Conservation (phyloP, 2,329 filamentous ascomycete species). For the Hysterium pulicare region DNA sequence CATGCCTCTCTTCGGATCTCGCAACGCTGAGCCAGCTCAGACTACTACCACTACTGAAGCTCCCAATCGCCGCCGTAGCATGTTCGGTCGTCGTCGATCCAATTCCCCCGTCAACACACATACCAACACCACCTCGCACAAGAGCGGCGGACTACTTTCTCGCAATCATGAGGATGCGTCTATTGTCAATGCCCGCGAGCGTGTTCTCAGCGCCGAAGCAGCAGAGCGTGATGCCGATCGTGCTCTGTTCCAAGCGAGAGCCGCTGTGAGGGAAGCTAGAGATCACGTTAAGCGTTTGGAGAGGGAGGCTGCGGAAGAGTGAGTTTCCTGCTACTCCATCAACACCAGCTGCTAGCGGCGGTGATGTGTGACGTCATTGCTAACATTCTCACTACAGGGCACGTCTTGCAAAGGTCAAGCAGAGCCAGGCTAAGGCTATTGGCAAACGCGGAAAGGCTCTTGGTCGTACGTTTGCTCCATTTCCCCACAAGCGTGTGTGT, state of each 20-base stretch:
- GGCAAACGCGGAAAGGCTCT: slow-evolving; percentile 68
- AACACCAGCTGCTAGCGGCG: background rate
- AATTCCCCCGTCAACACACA: slow-evolving; percentile 24
- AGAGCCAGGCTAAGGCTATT: slow-evolving; percentile 61
- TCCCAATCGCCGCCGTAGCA: slow-evolving; percentile 19
- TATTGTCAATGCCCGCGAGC: slow-evolving; percentile 60
- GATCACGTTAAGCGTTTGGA: slow-evolving; percentile 63
- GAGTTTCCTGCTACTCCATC: slow-evolving; percentile 10
- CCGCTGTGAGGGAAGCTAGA: slow-evolving; percentile 59
- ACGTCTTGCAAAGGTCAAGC: slow-evolving; percentile 64
- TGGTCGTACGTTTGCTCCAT: slow-evolving; percentile 54
- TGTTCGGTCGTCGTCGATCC: slow-evolving; percentile 39
- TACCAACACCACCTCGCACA: slow-evolving; percentile 22
- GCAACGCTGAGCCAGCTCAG: slow-evolving; percentile 13
- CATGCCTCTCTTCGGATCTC: slow-evolving; percentile 36
- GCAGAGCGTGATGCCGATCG: slow-evolving; percentile 65
- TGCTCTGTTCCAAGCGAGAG: slow-evolving; percentile 57
- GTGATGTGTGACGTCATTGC: background rate
- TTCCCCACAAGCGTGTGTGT: no score
- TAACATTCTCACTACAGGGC: slow-evolving; percentile 34
- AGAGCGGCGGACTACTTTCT: slow-evolving; percentile 38
- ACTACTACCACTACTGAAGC: slow-evolving; percentile 19
- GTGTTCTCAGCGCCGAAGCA: slow-evolving; percentile 59
- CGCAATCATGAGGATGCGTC: slow-evolving; percentile 55
- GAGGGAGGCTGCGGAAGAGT: slow-evolving; percentile 62